phyloP scores from a whole-genome alignment of 768 basidiomycete genomes.

The Lentinula raphanica region DNA sequence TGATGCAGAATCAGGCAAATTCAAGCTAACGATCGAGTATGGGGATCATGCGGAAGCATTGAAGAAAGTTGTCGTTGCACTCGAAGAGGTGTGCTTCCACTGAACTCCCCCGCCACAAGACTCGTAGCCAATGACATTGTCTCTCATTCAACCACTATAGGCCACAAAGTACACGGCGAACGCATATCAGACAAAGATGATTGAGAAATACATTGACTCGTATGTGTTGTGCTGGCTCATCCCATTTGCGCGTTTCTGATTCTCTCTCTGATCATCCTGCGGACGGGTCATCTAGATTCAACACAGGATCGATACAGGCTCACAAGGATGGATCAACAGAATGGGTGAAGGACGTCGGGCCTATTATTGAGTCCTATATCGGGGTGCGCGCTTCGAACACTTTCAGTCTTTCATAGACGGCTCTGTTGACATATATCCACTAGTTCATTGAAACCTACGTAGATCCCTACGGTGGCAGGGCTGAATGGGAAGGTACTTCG shows the following conservation, averaged over 20 bases:
- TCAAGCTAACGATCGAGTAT: constrained; percentile 60
- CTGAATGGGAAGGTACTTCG: constrained; percentile 81
- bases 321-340: constrained; percentile 73
- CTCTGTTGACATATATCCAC: neutral
- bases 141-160: constrained; percentile 30
- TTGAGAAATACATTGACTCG: constrained; percentile 77
- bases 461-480: constrained; percentile 86
- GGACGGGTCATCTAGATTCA: too few relatives aligned
- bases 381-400: constrained; percentile 38
- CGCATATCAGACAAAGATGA: constrained; percentile 66
- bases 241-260: neutral
- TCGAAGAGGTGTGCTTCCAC: constrained; percentile 45
- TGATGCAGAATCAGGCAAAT: constrained; percentile 32
- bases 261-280: too few relatives aligned
- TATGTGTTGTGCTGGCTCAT: constrained; percentile 30
- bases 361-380: constrained; percentile 84
- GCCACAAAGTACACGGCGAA: constrained; percentile 73
- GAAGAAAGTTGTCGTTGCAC: constrained; percentile 45
- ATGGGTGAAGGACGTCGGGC: constrained; percentile 87
- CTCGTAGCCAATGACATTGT: too few relatives aligned
- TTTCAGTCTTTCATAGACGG: neutral
- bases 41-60: constrained; percentile 69
- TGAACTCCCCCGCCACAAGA: too few relatives aligned
- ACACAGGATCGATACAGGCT: constrained; percentile 70
- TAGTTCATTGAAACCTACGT: constrained; percentile 80